Base-by-base conservation (phyloP, 2,329 filamentous ascomycete genomes). In the Venturia nashicola region DNA sequence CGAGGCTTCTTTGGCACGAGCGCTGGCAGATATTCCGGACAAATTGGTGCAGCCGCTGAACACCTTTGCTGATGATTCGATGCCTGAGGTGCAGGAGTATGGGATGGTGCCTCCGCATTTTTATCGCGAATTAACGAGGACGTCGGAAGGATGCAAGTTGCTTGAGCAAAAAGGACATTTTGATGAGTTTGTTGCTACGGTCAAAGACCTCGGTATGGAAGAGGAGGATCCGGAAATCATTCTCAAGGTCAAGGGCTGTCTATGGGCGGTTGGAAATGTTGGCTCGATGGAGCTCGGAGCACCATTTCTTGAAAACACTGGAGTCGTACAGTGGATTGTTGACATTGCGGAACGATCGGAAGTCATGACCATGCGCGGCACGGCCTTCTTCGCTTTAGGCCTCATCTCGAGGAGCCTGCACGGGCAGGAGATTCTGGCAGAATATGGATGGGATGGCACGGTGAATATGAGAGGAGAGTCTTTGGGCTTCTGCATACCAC, bases 181-280 rank as follows among this genome's bases (percentile, higher is more conserved):
- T 76, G 87, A 91, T 67, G 93, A 97, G 70, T 99, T 99, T 71
- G 89, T 87, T 0, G 82, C 85, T 57, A 97, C 90, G 0, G 96
- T 99, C 68, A 86, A 88, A 60, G 91, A 97, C 67, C 88, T 91
- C 69, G 89, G 88, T 43, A 87, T 92, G 79, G 88, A 94, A 69
- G 86, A 87, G 51, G 88, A 95, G 68, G 94, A 99, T 70, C 73
- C 83, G 0, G 94, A 99, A 74, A 83, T 88, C 32, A 86, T 97
- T 55, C 85, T 91, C 65, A 97, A 97, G 73, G 91, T 97, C 68
- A 99, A 99, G 74, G 94, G 92, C 8, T 97, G 91, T 72, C 80
- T 99, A 59, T 99, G 94, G 94, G 94, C 94, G 0, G 91, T 99
- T 0, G 94, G 94, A 32, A 99, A 99, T 69, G 93, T 99, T 44